phyloP scores from a whole-genome alignment of 2,329 filamentous ascomycete genomes.

The Pestalotiopsis sp. region DNA sequence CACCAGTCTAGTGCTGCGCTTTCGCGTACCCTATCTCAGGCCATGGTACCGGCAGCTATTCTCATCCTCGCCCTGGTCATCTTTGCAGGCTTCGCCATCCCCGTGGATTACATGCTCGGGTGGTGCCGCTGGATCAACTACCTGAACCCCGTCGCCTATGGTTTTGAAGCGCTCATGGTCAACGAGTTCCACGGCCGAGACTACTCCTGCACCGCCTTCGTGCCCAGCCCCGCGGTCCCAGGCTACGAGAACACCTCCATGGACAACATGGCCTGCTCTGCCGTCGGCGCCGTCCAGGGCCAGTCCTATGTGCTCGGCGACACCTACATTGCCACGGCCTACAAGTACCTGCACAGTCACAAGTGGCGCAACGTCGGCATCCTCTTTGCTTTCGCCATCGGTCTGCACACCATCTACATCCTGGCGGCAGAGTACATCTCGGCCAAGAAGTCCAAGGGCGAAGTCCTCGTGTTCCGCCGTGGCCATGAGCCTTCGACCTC shows the following conservation, averaged over 20 bases:
- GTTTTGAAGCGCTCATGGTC: constrained; percentile 78
- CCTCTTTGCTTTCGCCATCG: constrained; percentile 64
- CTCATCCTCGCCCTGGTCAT: constrained; percentile 66
- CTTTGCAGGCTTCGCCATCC: constrained; percentile 69
- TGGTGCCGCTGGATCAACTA: constrained; percentile 55
- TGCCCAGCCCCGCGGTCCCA: constrained; percentile 38
- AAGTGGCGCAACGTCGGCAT: constrained; percentile 67
- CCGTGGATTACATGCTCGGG: constrained; percentile 66
- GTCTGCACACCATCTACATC: constrained; percentile 65
- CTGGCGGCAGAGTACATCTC: constrained; percentile 67
- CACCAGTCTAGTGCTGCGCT: constrained; percentile 53
- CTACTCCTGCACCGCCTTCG: constrained; percentile 54
- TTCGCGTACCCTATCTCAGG: constrained; percentile 70
- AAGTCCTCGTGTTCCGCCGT: constrained; percentile 74
- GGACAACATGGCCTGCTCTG: constrained; percentile 56
- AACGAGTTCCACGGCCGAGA: constrained; percentile 76
- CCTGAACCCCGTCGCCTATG: constrained; percentile 77
- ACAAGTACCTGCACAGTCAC: constrained; percentile 59
- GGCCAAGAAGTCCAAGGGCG: constrained; percentile 72
- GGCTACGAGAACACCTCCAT: constrained; percentile 38
- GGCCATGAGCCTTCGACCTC: constrained; percentile 55
- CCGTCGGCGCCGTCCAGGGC: constrained; percentile 61
- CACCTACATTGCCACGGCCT: constrained; percentile 55
- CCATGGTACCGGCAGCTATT: constrained; percentile 61
- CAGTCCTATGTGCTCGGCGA: constrained; percentile 57